Base-by-base conservation (phyloP, 306 rosid genomes). In the Fragaria vesca region DNA sequence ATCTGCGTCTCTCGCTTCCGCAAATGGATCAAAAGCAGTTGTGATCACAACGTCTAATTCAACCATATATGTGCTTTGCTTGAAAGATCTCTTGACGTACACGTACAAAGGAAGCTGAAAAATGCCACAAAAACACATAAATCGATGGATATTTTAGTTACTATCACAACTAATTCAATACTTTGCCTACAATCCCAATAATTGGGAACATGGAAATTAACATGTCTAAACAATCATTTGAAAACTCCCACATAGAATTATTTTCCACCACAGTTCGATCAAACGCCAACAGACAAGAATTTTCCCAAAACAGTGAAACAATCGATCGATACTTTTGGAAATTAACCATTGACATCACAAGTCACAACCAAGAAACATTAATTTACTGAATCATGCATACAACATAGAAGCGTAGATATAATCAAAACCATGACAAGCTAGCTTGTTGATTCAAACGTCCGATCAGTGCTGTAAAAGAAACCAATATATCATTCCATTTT, bases 31-130 rank as follows among this genome's bases (percentile, higher is more conserved):
- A 11, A 83, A 93, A 18, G 90, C 80, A 34, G 82, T 36, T 24
- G 96, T 93, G 12, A 89, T 68, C 84, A 80, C 82, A 21, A 74
- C 36, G 68, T 89, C 97, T 82, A 79, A 52, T 1, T 88, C 93
- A 88, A 94, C 97, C 98, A 92, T 92, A 91, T 79, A 91, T 79
- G 92, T 90, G 26, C 28, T 54, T 54, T 54, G 61, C 61, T 54
- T 20, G 4, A 6, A 6, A 2, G 60, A 54, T 54, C 61, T 54
- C 61, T 38, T 4, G 40, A 4, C 40, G 40, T 20, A 20, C 9
- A n/a, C 28, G 61, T 7, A 54, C 61, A 54, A 50, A 4, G 12
- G 61, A 52, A 54, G 61, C 61, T 54, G 61, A 54, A 54, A 54
- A 54, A 54, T 54, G 58, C 58, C 58, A 52, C 58, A 30, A 6